Evolutionary conservation across 371 early-diverging fungal species (phyloP), one percentile per base, ranked within the genome.

Genomic region (Mucor racemosus): DNA sequence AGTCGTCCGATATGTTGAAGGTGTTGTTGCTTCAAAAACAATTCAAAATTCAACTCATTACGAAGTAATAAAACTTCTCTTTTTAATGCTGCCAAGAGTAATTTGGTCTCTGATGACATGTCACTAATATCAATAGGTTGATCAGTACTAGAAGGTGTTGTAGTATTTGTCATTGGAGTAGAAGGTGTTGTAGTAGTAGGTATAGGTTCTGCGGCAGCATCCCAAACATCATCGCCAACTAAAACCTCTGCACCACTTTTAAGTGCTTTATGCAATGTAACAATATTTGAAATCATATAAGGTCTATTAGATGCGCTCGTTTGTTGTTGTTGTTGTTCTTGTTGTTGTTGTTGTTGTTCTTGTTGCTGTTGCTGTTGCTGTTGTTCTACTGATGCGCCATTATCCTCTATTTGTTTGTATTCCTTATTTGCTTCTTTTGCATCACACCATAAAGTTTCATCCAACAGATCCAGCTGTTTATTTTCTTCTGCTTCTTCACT

Each of bases 1-100:
- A 89, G 72, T 36, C 86, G 76, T 19, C 86, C 87, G 50, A 89
- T 88, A 61, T 89, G 90, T 60, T 88, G 90, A 9, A 88, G 76
- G 65, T 89, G 86, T 17, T 89, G 90, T 60, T 89, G 90, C 57
- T 88, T 87, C 44, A 89, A 74, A 64, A 87, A 89, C 15, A 88
- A 62, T 65, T 89, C 90, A 76, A 88, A 89, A 42, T 88, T 89
- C 31, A 89, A 72, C 59, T 88, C 88, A 46, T 89, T 89, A 62
- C 83, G 73, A 10, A 88, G 71, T 40, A 89, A 60, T 39, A 89
- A 57, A 1, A 89, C 80, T 57, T 89, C 88, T 10, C 88, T 78
- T 54, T 88, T 86, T 15, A 89, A 64, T 8, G 76, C 78, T 21
- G 84, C 78, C 31, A 85, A 62, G 14, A 81, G 48, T 8, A 78